Conservation (phyloP, 2,329 filamentous ascomycete genomes). For the Phaeosphaeria sp. region DNA sequence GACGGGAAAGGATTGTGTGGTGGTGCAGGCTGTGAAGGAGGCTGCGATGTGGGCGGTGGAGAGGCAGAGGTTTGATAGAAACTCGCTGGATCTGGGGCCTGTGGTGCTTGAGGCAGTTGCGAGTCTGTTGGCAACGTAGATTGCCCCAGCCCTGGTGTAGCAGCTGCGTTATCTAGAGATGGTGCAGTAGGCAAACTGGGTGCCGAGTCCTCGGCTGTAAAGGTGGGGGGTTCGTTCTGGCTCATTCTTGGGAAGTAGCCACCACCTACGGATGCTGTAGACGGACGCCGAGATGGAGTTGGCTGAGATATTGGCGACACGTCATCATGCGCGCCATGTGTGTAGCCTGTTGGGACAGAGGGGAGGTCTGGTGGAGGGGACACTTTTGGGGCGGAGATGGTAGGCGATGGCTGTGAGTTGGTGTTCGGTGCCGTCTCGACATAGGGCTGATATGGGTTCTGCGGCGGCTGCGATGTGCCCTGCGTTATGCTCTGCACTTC, state of each 20-base stretch:
- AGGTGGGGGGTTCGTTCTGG: conserved; percentile 56
- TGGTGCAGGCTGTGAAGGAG: conserved; percentile 23
- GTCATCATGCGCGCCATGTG: conserved; percentile 51
- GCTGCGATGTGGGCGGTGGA: conserved; percentile 44
- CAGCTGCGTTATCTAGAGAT: conserved; percentile 37
- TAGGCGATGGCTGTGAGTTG: conserved; percentile 53
- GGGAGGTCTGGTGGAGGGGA: conserved; percentile 49
- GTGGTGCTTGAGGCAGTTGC: conserved; percentile 30
- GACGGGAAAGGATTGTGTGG: conserved; percentile 32
- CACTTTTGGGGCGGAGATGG: conserved; percentile 52
- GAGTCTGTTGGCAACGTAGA: conserved; percentile 26
- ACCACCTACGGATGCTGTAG: conserved; percentile 55
- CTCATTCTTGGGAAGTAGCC: conserved; percentile 64
- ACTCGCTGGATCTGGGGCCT: conserved; percentile 31
- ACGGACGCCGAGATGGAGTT: conserved; percentile 53
- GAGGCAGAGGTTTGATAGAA: conserved; percentile 47
- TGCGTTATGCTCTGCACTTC: conserved; percentile 65
- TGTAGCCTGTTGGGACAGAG: conserved; percentile 39
- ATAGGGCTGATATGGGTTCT: conserved; percentile 54
- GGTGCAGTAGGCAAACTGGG: conserved; percentile 47
- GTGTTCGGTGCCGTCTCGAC: conserved; percentile 69
- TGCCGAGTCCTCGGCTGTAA: conserved; percentile 47
- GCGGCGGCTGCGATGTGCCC: conserved; percentile 26
- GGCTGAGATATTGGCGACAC: conserved; percentile 62
- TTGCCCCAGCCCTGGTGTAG: conserved; percentile 29